Evolutionary conservation across 768 basidiomycete genomes (phyloP), one percentile per base, ranked within the genome.

Genomic region (Krasilnikovozyma curviuscula): DNA sequence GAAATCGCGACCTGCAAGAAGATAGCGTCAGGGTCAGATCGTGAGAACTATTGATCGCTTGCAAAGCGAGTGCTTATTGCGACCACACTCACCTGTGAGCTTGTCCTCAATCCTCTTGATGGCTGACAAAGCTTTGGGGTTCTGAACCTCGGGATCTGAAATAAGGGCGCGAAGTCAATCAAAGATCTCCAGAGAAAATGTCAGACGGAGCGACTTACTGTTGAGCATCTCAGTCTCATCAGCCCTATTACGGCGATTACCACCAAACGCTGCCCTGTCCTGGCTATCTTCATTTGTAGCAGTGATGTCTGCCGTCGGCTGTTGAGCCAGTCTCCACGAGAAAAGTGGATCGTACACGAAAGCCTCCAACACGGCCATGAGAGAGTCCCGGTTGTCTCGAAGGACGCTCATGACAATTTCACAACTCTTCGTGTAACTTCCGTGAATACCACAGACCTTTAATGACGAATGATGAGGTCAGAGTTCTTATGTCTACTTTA

Each of bases 331-430:
- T 57, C 88, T 76, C 88, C 89, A 98, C 59, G 86, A 91, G 69
- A 97, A 89, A 48, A 98, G 68, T 12, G 93, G 93, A 60, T 98
- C 93, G 58, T 97, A 95, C 8, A 97, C 89, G 61, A 98, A 97
- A 7, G 93, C 91, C 63, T 98, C 93, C 25, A 98, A 70, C 18
- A 98, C 91, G 5, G 93, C 93, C 83, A 97, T 86, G 50, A 98
- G 69, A n/a, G 88, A 93, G 63, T 98, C 93, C 66, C 88, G 88
- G 68, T 98, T 97, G 50, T 83, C 84, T 27, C 93, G 80, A 48
- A 97, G 67, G 5, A 98, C 93, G 47, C 76, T 73, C 91, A 98
- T 97, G n/a, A 85, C 83, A 50, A 88, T 88, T 60, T 93, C 88
- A 70, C 86, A 95, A 8, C 84, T 88, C 54, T 79, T 80, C 58